Evolutionary conservation across 306 rosid genomes (phyloP).

Genomic region (Adenanthera pavonina): DNA sequence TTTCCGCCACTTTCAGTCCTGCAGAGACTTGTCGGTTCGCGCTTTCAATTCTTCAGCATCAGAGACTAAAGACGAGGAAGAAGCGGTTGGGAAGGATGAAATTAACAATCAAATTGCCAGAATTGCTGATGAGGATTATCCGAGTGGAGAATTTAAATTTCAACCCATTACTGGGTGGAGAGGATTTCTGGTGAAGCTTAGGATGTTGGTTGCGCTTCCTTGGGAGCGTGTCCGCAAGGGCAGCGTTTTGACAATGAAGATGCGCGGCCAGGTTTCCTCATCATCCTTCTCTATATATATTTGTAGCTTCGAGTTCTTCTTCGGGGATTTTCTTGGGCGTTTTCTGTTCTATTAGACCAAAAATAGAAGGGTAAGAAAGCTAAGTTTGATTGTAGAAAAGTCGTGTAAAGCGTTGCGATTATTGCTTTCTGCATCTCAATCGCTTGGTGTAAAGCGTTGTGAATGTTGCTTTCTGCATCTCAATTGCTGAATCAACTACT

Average conservation of each 20-base stretch:
- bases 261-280: conserved; percentile 83
- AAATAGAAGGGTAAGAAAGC: neutral
- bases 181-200: conserved; percentile 68
- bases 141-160: conserved; percentile 73
- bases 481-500: neutral
- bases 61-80: conserved; percentile 33
- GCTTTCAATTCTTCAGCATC: conserved; percentile 58
- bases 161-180: conserved; percentile 62
- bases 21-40: conserved; percentile 40
- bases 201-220: conserved; percentile 76
- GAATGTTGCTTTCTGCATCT: neutral
- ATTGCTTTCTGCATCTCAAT: neutral
- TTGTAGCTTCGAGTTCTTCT: neutral
- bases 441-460: neutral
- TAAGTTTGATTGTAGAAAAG: neutral
- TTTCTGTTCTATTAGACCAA: neutral
- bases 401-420: neutral
- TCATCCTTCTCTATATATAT: neutral
- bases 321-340: neutral
- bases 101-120: conserved; percentile 27
- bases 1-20: conserved; percentile 13
- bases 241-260: conserved; percentile 71
- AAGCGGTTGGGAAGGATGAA: neutral
- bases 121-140: conserved; percentile 47
- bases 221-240: conserved; percentile 86